Evolutionary conservation across 768 basidiomycete genomes (phyloP), one percentile per base, ranked within the genome.

Genomic region (Termitomyces bulborhizus): DNA sequence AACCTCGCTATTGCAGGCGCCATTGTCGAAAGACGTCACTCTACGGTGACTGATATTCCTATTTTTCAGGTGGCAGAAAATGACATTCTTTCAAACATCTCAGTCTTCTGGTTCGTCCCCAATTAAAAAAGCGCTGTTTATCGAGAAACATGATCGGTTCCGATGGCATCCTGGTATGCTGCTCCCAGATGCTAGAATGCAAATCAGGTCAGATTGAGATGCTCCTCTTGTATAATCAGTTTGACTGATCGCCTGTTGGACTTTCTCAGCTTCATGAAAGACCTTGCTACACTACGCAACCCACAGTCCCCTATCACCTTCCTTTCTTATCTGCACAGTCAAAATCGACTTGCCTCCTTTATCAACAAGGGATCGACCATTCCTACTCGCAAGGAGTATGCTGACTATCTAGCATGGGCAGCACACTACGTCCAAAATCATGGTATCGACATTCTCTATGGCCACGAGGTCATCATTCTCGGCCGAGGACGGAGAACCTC

Each of bases 151-250:
- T 37, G 59, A 67, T 1, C 61, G 67, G 52, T 81, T 82, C 62
- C 69, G 68, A 52, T 82, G 81, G 81, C 81, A 82, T 62, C 79
- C 79, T 24, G 79, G 76, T 12, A 81, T 81, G 79, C 71, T 81
- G 45, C 66, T 81, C 6, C 77, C 78, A 37, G 77, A 74, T 27
- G 73, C 75, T 29, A 70, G 69, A 34, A 81, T 81, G 80, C 80
- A 81, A 62, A 80, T 82, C 42, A 79, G 76, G 78, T 73, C 34
- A 60, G 62, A 29, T 18, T 4, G 9, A 16, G 24, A 31, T n/a
- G 3, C 24, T 36, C 6, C 13, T 29, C 3, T 50, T 49, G 11
- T 40, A 24, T 24, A 4, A 13, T 34, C 40, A 31, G 24, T 40
- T 18, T n/a, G 27, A 47, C 29, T 46, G 18, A 47, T 18, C 40